Percentiles rank a stretch among this genome's conserved stretches.
phyloP scores from a whole-genome alignment of 2,329 filamentous ascomycete genomes.

The Raffaelea albimanens region DNA sequence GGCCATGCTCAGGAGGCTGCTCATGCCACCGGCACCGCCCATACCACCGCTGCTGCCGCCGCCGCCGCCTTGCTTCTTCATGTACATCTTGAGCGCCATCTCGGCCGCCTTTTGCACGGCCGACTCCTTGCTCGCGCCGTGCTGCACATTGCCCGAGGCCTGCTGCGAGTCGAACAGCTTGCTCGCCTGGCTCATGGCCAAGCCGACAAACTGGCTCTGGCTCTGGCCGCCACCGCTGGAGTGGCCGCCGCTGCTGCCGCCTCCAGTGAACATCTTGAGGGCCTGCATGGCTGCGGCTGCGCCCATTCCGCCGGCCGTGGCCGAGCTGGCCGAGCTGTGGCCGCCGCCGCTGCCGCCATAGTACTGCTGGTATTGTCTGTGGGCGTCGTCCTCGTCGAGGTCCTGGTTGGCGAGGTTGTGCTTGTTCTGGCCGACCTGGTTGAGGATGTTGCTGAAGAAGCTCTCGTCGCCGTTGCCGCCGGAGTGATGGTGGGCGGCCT shows the following conservation, averaged over 20 bases:
- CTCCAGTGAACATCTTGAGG: constrained; percentile 63
- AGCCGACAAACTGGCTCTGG: constrained; percentile 71
- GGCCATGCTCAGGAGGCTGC: constrained; percentile 34
- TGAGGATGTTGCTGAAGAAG: constrained; percentile 40
- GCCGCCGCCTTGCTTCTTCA: constrained; percentile 61
- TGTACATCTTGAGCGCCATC: constrained; percentile 83
- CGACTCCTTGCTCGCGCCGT: constrained; percentile 66
- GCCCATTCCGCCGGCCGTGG: constrained; percentile 49
- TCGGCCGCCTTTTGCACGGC: constrained; percentile 72
- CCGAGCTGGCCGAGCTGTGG: constrained; percentile 20
- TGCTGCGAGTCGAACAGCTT: constrained; percentile 59
- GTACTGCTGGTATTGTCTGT: constrained; percentile 65
- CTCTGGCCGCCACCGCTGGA: constrained; percentile 37
- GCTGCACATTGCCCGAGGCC: constrained; percentile 40
- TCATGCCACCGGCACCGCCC: constrained; percentile 34
- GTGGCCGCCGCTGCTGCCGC: constrained; percentile 29
- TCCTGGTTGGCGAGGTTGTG: constrained; percentile 33
- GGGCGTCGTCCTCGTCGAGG: constrained; percentile 49
- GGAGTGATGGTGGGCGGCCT: constrained; percentile 32
- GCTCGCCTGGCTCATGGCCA: constrained; percentile 82
- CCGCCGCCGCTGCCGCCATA: constrained; percentile 47
- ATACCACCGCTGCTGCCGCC: constrained; percentile 37
- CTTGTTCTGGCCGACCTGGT: constrained; percentile 40
- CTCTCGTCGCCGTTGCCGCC: constrained; percentile 34
- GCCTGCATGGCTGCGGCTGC: constrained; percentile 72